Evolutionary conservation across 306 rosid genomes (phyloP), one percentile per base, ranked within the genome.

Genomic region (Lathyrus sativus): DNA sequence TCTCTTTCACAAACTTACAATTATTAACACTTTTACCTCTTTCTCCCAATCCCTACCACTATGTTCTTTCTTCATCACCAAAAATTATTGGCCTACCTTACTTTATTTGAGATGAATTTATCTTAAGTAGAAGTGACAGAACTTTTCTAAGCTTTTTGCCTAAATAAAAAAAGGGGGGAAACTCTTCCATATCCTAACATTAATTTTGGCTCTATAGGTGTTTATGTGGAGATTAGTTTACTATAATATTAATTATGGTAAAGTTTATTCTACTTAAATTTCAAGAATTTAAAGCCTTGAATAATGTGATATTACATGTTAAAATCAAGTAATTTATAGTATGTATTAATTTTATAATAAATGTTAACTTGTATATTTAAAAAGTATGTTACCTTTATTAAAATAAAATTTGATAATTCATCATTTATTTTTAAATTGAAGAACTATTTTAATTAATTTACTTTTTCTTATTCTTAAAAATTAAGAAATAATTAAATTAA

Each of bases 11-110:
- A 19, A 19, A 19, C 22, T 19, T 19, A 19, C 29, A 14, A 41
- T 41, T 41, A 41, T 41, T 10, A 41, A 41, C 45, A 41, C 4
- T 41, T 4, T 11, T 41, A 0, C 1, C n/a, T 67, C 29, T 68
- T 67, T 49, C 57, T 50, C 11, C 13, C 22, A 19, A 19, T 19
- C 19, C 43, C 17, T 42, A 22, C 62, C 37, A 35, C 62, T 26
- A 24, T 54, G 58, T 53, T 55, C 11, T 28, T 11, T 12, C 41
- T 12, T 56, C 62, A 56, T 56, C 62, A 2, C 29, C n/a, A 11
- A 53, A 58, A n/a, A 33, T n/a, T 6, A 56, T 28, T 29, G 62
- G 22, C 43, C 64, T 58, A 33, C 64, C 7, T 58, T 19, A 19
- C 22, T 19, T 19, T 19, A 19, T 19, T 19, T n/a, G 43, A 33